Percentiles rank a stretch among this genome's conserved stretches.
phyloP scores from a whole-genome alignment of 345 rosid species.

The Citrus sinensis region DVS_A1.0 CM039163.1:34234001-34234500 shows the following conservation, averaged over 20 bases:
- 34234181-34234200: slow-evolving; percentile 70
- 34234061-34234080: slow-evolving; percentile 82
- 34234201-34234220: slow-evolving; percentile 81
- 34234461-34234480: slow-evolving; percentile 66
- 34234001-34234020: slow-evolving; percentile 91
- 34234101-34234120: slow-evolving; percentile 72
- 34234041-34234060: slow-evolving; percentile 49
- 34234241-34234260: background rate
- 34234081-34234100: slow-evolving; percentile 68
- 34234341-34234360: background rate
- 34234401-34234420: background rate
- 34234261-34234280: background rate
- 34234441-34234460: slow-evolving; percentile 32
- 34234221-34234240: slow-evolving; percentile 46
- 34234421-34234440: background rate
- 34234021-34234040: slow-evolving; percentile 63
- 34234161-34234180: slow-evolving; percentile 88
- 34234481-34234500: slow-evolving; percentile 69
- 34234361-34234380: background rate
- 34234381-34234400: too few species aligned
- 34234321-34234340: background rate
- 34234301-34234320: background rate
- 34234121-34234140: slow-evolving; percentile 68
- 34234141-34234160: slow-evolving; percentile 89
- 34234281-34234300: background rate